phyloP scores from a whole-genome alignment of 2,329 filamentous ascomycete genomes.

The Sordariomycetes sp. region DNA sequence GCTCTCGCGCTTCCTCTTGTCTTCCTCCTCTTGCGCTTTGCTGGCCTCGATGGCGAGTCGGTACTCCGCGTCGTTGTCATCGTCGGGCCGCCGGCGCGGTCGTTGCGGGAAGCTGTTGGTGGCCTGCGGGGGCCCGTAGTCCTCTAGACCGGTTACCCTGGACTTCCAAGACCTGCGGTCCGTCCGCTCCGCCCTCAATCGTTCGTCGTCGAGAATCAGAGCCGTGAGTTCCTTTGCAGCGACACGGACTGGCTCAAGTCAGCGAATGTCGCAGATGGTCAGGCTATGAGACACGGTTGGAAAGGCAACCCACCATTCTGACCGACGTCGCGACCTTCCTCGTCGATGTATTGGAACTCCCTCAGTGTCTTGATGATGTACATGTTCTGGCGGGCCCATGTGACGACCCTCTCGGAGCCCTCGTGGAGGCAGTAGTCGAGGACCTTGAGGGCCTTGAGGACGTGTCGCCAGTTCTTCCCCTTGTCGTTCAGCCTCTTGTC shows the following conservation, averaged over 20 bases:
- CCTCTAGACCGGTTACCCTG: conserved; percentile 84
- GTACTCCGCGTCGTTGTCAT: conserved; percentile 86
- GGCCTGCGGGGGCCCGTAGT: conserved; percentile 43
- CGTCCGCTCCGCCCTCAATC: conserved; percentile 75
- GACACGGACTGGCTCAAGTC: conserved; percentile 56
- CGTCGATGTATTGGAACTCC: conserved; percentile 93
- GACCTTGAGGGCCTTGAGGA: conserved; percentile 93
- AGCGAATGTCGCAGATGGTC: not conserved
- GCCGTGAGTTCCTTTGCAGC: conserved; percentile 93
- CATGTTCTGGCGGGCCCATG: conserved; percentile 94
- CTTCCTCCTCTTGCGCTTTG: conserved; percentile 89
- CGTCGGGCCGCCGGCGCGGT: conserved; percentile 38
- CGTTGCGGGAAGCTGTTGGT: conserved; percentile 20
- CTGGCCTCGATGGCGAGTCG: conserved; percentile 85
- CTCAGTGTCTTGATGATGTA: conserved; percentile 98
- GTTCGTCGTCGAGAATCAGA: conserved; percentile 85
- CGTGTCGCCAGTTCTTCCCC: conserved; percentile 98
- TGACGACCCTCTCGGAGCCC: conserved; percentile 90
- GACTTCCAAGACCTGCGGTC: conserved; percentile 96
- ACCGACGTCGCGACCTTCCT: conserved; percentile 88
- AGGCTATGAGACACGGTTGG: not conserved
- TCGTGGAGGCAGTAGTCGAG: conserved; percentile 97
- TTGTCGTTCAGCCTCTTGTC: conserved; percentile 98
- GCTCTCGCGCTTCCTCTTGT: conserved; percentile 58
- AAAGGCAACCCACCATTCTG: conserved; percentile 63